A percentile compares a stretch with the other conserved stretches of the same genome.
Conservation (phyloP, 1,284 basidiomycete genomes). For the Moniliella sp. region DNA sequence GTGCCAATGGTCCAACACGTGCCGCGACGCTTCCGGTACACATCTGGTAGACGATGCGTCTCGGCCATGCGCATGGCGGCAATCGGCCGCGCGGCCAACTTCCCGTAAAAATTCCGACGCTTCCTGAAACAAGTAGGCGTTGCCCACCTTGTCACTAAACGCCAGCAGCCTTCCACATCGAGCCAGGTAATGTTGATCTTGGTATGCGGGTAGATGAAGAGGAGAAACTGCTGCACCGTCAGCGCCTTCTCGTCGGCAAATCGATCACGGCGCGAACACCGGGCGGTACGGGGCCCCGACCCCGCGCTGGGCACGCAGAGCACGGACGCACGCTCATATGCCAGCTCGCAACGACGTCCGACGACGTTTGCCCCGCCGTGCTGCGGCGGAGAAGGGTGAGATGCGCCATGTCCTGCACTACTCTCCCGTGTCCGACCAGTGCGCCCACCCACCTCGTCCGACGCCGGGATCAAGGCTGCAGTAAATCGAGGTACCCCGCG, state of each 20-base stretch:
- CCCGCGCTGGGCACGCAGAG: not conserved
- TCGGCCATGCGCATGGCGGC: conserved; percentile 18
- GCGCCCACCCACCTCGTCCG: no score
- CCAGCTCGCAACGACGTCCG: not conserved
- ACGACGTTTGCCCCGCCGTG: not conserved
- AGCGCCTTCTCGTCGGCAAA: conserved; percentile 10
- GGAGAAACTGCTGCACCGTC: conserved; percentile 15
- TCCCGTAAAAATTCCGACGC: conserved; percentile 9
- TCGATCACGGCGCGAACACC: conserved; percentile 4
- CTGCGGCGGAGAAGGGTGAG: conserved; percentile 6
- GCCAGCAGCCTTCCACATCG: conserved; percentile 8
- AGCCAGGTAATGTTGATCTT: conserved; percentile 11
- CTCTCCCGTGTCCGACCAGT: no score
- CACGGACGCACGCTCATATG: not conserved
- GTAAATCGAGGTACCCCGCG: no score
- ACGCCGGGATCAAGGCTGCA: no score
- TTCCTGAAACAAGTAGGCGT: conserved; percentile 6
- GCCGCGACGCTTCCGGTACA: conserved; percentile 14
- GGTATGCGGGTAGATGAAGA: conserved; percentile 15
- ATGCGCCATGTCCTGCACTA: conserved; percentile 5
- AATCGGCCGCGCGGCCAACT: conserved; percentile 15
- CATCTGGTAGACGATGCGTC: conserved; percentile 8
- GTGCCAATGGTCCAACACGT: conserved; percentile 16
- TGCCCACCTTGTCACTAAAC: conserved; percentile 15
- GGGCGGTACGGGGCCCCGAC: conserved; percentile 1